Evolutionary conservation across 2,329 filamentous ascomycete genomes (phyloP), one percentile per base, ranked within the genome.

Genomic region (Nakataea oryzae): DNA sequence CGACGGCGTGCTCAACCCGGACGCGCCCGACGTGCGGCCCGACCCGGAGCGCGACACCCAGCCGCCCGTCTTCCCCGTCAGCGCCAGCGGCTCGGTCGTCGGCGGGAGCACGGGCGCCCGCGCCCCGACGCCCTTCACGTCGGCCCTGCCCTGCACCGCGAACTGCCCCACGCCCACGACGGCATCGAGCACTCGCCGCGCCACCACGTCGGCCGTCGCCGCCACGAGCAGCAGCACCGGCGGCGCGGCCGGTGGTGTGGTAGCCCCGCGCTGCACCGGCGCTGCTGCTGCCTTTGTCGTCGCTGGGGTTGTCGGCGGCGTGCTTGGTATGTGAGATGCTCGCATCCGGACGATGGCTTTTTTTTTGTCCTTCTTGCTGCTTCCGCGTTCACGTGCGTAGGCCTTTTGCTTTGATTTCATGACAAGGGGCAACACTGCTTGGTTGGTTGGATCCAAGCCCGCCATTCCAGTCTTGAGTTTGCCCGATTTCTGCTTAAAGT

Each of bases 1-100:
- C 62, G 83, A 86, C 68, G 76, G 75, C 62, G 78, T 81, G 9
- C 71, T 82, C 29, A 81, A 79, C 68, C 79, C 78, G 1, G 69
- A 76, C 54, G 73, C 69, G 3, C 63, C 72, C 17, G 66, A 66
- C 2, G 72, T 68, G 3, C 63, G 65, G 26, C 79, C 78, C 0
- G 71, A 80, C 58, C 73, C 75, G 8, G 70, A 68, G 3, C 65
- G 71, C 1, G 68, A 67, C 28, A 73, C 71, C 6, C 73, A 78
- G 54, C 66, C 69, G 17, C 73, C 77, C 6, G 74, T 70, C 0
- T 74, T 72, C 59, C 57, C 65, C 5, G 65, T 62, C 1, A 50
- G 41, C 21, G 41, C 41, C 21, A 67, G 68, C 1, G 56, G 56
- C 28, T 58, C 60, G 3, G 17, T 30, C 54, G 30, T 34, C 30